Evolutionary conservation across 441 rosid genomes (phyloP), one percentile per base, ranked within the genome.

Genomic region (Biscutella laevigata): DNA sequence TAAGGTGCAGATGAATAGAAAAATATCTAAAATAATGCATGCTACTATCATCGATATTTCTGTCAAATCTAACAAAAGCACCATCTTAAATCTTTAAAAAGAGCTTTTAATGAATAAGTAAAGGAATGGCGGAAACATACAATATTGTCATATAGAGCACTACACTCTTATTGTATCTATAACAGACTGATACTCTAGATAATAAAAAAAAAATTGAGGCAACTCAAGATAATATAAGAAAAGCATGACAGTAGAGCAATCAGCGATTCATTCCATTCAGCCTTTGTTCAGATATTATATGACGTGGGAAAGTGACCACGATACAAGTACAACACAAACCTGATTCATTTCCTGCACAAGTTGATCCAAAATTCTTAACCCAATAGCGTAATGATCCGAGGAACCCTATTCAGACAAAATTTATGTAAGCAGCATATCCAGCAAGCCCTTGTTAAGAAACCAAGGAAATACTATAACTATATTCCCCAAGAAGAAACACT

Each of bases 291-390:
- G 48, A 28, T 3, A 32, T 16, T 21, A 12, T n/a, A n/a, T n/a
- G n/a, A 21, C 12, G 5, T 37, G 25, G 30, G 13, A 17, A 55
- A 12, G 4, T 9, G 6, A 66, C 61, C 38, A 57, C 26, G n/a
- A n/a, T n/a, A n/a, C n/a, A n/a, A 16, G 40, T 34, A 44, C 11
- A 59, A 42, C 57, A 62, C 77, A 56, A 53, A 89, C 99, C 97
- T 84, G 96, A 77, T 84, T 94, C 91, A 94, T 94, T 80, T 94
- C 99, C 62, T 86, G 80, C 39, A 94, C 96, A 51, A 94, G 91
- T 64, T 94, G 99, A 80, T 84, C 83, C 60, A 94, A 70, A 68
- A 94, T 89, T 84, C 82, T 89, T 85, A 94, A 74, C 36, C 97
- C 97, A 67, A 94, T 86, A 62, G 80, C 79, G 71, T 80, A 86